Percentiles rank a stretch among this genome's conserved stretches.
Evolutionary conservation across 2,329 filamentous ascomycete species (phyloP).

Genomic region (Monosporascus sp.): DNA sequence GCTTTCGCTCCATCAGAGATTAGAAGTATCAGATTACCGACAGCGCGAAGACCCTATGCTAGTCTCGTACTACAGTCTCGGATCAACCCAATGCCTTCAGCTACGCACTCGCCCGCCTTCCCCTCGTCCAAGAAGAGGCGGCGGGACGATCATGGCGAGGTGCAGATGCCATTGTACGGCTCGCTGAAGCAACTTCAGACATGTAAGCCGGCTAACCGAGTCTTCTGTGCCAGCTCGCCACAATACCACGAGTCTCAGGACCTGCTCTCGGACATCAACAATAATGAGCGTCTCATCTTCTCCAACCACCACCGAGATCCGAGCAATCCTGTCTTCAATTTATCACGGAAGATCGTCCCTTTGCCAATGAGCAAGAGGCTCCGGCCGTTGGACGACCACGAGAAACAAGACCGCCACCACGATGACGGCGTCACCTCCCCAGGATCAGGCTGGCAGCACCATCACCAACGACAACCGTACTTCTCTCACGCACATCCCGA

Average conservation of each 20-base stretch:
- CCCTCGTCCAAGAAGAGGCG: constrained; percentile 31
- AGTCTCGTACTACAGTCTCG: no score
- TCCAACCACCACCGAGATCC: constrained; percentile 4
- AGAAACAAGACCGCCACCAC: constrained; percentile 4
- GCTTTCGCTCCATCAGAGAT: not conserved
- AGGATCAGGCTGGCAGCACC: not conserved
- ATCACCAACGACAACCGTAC: constrained; percentile 13
- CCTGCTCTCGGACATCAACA: constrained; percentile 17
- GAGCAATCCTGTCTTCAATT: constrained; percentile 7
- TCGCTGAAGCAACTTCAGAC: constrained; percentile 1
- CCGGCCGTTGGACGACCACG: constrained; percentile 15
- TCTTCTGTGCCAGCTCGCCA: constrained; percentile 9
- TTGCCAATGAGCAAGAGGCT: constrained; percentile 22
- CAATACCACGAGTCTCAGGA: constrained; percentile 13
- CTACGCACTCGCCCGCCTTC: constrained; percentile 24
- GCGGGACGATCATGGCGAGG: constrained; percentile 27
- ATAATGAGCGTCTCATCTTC: constrained; percentile 19
- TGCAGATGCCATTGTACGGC: constrained; percentile 22
- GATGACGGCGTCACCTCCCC: not conserved
- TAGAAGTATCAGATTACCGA: no score
- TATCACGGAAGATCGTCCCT: constrained; percentile 21
- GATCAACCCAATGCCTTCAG: constrained; percentile 28
- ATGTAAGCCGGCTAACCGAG: constrained; percentile 13
- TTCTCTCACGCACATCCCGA: constrained; percentile 20
- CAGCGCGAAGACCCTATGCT: no score